Conservation (phyloP, 129 eudicot genomes). For the Centrapalus pauciflorus region DNA sequence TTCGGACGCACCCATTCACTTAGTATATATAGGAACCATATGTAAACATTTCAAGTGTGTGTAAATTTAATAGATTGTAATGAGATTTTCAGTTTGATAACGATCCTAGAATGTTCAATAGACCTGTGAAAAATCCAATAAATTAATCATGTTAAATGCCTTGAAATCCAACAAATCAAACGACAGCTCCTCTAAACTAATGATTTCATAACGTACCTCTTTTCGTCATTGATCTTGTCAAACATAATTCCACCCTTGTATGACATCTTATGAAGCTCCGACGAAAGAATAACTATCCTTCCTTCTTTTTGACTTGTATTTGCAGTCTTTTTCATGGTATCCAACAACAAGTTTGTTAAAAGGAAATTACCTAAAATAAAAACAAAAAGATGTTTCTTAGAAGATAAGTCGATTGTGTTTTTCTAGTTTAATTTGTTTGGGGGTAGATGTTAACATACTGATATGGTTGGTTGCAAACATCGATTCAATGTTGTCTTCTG, state of each 20-base stretch:
- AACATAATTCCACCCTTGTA: conserved; percentile 73
- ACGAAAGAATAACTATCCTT: conserved; percentile 69
- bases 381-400: neutral
- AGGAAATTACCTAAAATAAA: conserved; percentile 63
- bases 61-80: no score
- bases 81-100: no score
- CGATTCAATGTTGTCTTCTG: conserved; percentile 73
- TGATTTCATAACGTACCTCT: conserved; percentile 33
- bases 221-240: conserved; percentile 73
- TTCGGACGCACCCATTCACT: no score
- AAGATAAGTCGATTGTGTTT: neutral
- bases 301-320: conserved; percentile 65
- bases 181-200: no score
- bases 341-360: conserved; percentile 74
- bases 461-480: conserved; percentile 87
- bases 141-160: no score
- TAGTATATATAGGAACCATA: no score
- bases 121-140: no score
- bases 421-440: no score
- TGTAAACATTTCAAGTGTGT: no score
- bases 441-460: conserved; percentile 7
- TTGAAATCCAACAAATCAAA: no score
- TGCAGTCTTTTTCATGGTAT: conserved; percentile 74
- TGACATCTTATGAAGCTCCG: conserved; percentile 56
- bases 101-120: no score